Conservation (phyloP, 441 rosid species). For the Adansonia gregorii region DNA sequence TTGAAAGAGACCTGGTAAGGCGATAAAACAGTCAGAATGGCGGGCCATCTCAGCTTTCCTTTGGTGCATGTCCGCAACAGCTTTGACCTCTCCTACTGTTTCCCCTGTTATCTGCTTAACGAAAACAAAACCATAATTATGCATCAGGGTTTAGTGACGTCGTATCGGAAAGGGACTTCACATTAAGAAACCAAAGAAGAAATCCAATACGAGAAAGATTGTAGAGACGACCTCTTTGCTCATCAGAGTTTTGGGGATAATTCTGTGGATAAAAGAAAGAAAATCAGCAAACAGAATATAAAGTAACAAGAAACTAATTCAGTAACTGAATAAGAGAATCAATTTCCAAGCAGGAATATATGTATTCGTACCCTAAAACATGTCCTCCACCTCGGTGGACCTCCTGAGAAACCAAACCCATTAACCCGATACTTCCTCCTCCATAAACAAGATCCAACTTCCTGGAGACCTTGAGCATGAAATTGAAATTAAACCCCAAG, state of each 20-base stretch:
- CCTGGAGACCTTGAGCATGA: constrained; percentile 47
- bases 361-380: constrained; percentile 54
- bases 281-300: neutral
- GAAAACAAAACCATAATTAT: constrained; percentile 4
- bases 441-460: constrained; percentile 66
- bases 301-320: neutral
- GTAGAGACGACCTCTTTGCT: constrained; percentile 57
- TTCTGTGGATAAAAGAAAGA: constrained; percentile 40
- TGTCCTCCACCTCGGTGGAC: constrained; percentile 66
- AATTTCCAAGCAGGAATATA: neutral
- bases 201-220: constrained; percentile 12
- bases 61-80: constrained; percentile 68
- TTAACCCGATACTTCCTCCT: constrained; percentile 69
- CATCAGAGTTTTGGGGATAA: constrained; percentile 65
- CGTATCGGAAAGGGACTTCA: constrained; percentile 32
- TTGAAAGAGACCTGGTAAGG: constrained; percentile 54
- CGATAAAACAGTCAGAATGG: constrained; percentile 61
- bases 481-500: neutral
- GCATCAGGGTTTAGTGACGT: constrained; percentile 19
- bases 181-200: constrained; percentile 21
- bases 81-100: constrained; percentile 60
- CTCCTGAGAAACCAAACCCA: constrained; percentile 68
- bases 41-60: constrained; percentile 72
- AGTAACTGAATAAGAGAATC: constrained; percentile 13
- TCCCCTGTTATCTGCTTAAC: constrained; percentile 56